phyloP scores from a whole-genome alignment of 805 yeast species.

The Scheffersomyces stipitis region DNA sequence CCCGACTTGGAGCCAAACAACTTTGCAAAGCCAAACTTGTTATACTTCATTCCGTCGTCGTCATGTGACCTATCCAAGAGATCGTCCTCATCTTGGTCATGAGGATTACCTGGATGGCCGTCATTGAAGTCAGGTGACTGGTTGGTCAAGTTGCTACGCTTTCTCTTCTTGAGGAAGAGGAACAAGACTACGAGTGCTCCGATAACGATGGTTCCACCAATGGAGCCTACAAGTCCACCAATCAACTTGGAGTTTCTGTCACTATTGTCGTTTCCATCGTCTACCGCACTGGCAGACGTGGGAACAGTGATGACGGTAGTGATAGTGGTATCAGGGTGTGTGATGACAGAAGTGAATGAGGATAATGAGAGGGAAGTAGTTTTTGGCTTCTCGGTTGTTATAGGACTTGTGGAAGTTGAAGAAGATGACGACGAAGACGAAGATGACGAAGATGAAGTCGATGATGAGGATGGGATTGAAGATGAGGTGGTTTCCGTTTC shows the following conservation, averaged over 20 bases:
- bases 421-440: slow-evolving; percentile 6
- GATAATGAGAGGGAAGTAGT: slow-evolving; percentile 5
- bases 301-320: slow-evolving; percentile 41
- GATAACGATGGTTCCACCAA: slow-evolving; percentile 45
- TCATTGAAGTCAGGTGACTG: slow-evolving; percentile 46
- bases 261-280: slow-evolving; percentile 11
- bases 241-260: slow-evolving; percentile 34
- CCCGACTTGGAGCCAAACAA: slow-evolving; percentile 28
- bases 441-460: slow-evolving; percentile 1
- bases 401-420: slow-evolving; percentile 3
- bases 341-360: slow-evolving; percentile 19
- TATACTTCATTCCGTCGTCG: slow-evolving; percentile 1
- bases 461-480: no score
- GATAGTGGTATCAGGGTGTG: slow-evolving; percentile 34
- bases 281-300: slow-evolving; percentile 23
- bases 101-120: slow-evolving; percentile 17
- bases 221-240: slow-evolving; percentile 47
- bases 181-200: slow-evolving; percentile 36
- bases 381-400: slow-evolving; percentile 2
- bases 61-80: slow-evolving; percentile 5
- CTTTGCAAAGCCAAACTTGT: slow-evolving; percentile 26
- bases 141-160: slow-evolving; percentile 29
- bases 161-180: slow-evolving; percentile 33
- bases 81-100: neutral
- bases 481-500: no score